Base-by-base conservation (phyloP, 441 rosid genomes). In the Aquilaria agallochum region DNA sequence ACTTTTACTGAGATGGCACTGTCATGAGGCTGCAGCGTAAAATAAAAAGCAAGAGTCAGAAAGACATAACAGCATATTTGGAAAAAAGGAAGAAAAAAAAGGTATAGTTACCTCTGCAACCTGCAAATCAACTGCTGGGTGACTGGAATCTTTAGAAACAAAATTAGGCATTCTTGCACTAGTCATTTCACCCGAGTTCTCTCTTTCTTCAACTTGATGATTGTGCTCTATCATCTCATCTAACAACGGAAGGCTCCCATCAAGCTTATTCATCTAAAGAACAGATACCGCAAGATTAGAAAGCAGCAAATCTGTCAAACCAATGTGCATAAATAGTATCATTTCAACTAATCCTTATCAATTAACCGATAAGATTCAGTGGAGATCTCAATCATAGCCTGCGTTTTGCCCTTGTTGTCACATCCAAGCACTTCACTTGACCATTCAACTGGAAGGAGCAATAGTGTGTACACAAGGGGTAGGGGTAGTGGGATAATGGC, bases 191-290 rank as follows among this genome's bases (percentile, higher is more conserved):
- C 53, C 64, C 49, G 59, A 68, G 34, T 73, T 69, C 46, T 48
- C 56, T 45, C 58, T 65, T 32, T 58, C 44, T 67, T 68, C 72
- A 67, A 64, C 60, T 60, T 58, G 55, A 55, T 63, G 49, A 61
- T 71, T 72, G 63, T 64, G 68, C 13, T 68, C 66, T 67, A 90
- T 73, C 65, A 78, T 68, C 72, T 89, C 95, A 52, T 85, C 92
- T 11, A 91, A 70, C 30, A 72, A 73, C 11, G 90, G 87, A 67
- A 89, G 85, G 71, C 81, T 72, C 59, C 71, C 84, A 64, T 85
- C 88, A 56, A 90, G 81, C 74, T 85, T 75, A 71, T 83, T 89
- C 70, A 75, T 72, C 95, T 88, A 72, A 50, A 8, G 31, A 45
- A 53, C 0, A 42, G n/a, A 20, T 20, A 20, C 20, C 20, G 20